These are phyloP conservation scores for Lepraria neglecta DNA, from an alignment of 495 filamentous ascomycete genomes.

Conservation along the genomic window DNA sequence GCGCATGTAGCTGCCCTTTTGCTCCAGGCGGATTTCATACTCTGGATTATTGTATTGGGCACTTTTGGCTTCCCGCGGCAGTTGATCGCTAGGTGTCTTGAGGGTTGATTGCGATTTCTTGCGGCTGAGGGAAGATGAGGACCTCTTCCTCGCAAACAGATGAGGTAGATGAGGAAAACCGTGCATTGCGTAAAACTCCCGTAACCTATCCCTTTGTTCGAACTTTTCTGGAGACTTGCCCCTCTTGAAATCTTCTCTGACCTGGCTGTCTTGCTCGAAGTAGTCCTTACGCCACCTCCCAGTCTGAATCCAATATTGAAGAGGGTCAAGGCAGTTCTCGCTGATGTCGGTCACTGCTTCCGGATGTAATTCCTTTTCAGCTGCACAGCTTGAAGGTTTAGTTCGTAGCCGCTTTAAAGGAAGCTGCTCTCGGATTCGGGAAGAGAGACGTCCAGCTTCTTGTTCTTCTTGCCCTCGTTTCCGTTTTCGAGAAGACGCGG, in stretches of 20 bases:
- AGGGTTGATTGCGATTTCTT: not conserved
- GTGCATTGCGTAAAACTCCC: constrained; percentile 14
- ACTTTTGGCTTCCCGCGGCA: constrained; percentile 29
- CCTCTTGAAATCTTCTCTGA: constrained; percentile 22
- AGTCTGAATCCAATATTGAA: constrained; percentile 17
- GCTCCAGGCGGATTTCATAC: constrained; percentile 33
- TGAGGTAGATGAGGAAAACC: not conserved
- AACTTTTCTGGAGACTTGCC: constrained; percentile 18
- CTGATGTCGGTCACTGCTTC: not conserved
- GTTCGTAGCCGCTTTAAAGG: no score
- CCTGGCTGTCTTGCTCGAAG: constrained; percentile 20
- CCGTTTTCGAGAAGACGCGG: no score
- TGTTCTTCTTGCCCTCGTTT: no score
- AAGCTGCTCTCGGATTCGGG: no score
- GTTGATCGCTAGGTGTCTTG: constrained; percentile 5
- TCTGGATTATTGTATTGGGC: constrained; percentile 34
- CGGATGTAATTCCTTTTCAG: not conserved
- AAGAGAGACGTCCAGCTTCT: no score
- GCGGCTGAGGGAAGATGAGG: not conserved
- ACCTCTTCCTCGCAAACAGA: not conserved
- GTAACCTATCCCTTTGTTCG: constrained; percentile 8
- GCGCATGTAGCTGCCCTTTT: constrained; percentile 39
- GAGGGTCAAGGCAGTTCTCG: constrained; percentile 5
- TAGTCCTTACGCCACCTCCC: constrained; percentile 20
- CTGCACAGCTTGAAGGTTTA: not conserved